Evolutionary conservation across 108 stramenopile species (phyloP).

Genomic region (Discostella stelligeroides): DNA sequence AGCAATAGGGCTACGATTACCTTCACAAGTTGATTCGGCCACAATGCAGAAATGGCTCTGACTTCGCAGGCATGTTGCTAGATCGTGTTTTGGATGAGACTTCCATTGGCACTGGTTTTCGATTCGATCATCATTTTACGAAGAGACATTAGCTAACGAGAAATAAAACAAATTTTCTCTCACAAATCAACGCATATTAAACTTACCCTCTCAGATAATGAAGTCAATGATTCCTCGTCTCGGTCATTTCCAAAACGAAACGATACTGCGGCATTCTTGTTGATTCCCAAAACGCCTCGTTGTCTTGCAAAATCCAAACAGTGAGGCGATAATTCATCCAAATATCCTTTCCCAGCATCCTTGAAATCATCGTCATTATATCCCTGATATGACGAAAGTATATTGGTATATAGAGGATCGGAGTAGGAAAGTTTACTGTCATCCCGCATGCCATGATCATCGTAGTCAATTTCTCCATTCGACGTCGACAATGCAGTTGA

Average conservation of each 20-base stretch:
- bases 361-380: constrained; percentile 49
- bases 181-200: too few relatives aligned
- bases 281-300: constrained; percentile 21
- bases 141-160: neutral
- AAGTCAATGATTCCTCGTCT: constrained; percentile 20
- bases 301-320: constrained; percentile 36
- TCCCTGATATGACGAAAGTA: constrained; percentile 35
- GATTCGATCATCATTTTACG: neutral
- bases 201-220: constrained; percentile 32
- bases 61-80: constrained; percentile 30
- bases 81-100: constrained; percentile 23
- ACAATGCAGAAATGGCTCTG: constrained; percentile 37
- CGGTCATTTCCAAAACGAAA: constrained; percentile 27
- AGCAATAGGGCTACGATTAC: constrained; percentile 13
- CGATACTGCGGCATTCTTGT: constrained; percentile 20
- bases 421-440: constrained; percentile 16
- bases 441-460: constrained; percentile 15
- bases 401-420: constrained; percentile 42
- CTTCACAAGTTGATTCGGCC: constrained; percentile 26
- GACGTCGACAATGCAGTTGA: constrained; percentile 1
- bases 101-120: constrained; percentile 26
- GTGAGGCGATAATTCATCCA: constrained; percentile 23
- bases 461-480: neutral
- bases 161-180: too few relatives aligned
- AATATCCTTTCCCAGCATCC: constrained; percentile 34